Conservation (phyloP, 2,329 filamentous ascomycete genomes). For the Tolypocladium cylindrosporum region DNA sequence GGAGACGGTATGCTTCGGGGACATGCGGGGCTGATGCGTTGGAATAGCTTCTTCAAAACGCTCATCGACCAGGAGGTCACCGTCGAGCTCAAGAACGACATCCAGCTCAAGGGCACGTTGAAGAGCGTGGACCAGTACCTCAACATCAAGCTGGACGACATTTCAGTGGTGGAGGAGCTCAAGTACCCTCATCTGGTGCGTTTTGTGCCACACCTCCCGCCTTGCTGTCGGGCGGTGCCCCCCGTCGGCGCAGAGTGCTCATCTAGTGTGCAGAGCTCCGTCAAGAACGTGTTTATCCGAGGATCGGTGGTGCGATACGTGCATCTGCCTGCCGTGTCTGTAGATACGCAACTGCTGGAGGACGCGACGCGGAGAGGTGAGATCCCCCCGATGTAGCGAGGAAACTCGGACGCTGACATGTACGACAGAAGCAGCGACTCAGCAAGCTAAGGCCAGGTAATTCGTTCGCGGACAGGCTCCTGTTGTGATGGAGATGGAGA, state of each 20-base stretch:
- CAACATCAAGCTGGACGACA: constrained; percentile 98
- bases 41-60: constrained; percentile 86
- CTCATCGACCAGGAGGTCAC: constrained; percentile 96
- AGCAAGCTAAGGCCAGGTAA: constrained; percentile 47
- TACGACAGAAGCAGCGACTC: constrained; percentile 43
- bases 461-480: not conserved
- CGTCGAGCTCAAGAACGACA: constrained; percentile 98
- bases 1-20: not conserved
- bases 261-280: constrained; percentile 44
- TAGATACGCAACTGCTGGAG: constrained; percentile 79
- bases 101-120: constrained; percentile 87
- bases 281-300: constrained; percentile 93
- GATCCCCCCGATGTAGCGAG: constrained; percentile 7
- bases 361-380: constrained; percentile 82
- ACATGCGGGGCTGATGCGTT: not conserved
- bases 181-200: constrained; percentile 86
- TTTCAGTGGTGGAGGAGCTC: constrained; percentile 82
- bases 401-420: not conserved
- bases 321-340: constrained; percentile 70
- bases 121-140: constrained; percentile 98
- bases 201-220: constrained; percentile 1
- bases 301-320: constrained; percentile 91
- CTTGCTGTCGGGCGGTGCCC: not conserved
- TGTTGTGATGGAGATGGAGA: not conserved
- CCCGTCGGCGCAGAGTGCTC: not conserved